Evolutionary conservation across 1,139 yeast genomes (phyloP).

Genomic region (Sugiyamaella pinicola): DNA sequence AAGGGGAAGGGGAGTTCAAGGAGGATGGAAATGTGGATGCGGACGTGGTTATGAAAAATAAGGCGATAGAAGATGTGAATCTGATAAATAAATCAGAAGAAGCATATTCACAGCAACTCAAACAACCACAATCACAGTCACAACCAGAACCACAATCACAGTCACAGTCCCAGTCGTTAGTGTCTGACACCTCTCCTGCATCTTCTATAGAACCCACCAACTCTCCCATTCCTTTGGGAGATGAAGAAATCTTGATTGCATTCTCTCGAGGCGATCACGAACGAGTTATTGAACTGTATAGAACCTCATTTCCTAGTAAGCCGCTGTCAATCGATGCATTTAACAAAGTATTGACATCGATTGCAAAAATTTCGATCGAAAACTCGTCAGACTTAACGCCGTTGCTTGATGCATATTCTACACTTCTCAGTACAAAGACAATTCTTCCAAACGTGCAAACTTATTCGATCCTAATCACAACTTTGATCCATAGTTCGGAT

Average conservation of each 20-base stretch:
- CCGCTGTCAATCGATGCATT: constrained; percentile 12
- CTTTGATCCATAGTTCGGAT: constrained; percentile 35
- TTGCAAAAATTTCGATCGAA: constrained; percentile 11
- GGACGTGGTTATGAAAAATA: background rate
- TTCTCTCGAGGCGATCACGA: constrained; percentile 9
- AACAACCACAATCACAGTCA: background rate
- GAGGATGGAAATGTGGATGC: background rate
- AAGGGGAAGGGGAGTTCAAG: too few species aligned
- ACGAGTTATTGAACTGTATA: constrained; percentile 12
- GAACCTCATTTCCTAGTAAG: constrained; percentile 9
- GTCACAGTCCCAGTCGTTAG: background rate
- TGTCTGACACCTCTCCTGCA: too few species aligned
- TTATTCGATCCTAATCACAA: constrained; percentile 37
- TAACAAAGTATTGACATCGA: constrained; percentile 11
- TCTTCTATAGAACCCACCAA: background rate
- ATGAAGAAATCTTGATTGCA: constrained; percentile 5
- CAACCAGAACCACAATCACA: background rate
- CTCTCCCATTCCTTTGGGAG: constrained; percentile 1
- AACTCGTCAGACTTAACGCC: constrained; percentile 26
- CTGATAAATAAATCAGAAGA: too few species aligned
- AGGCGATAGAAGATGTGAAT: background rate
- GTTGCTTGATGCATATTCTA: constrained; percentile 39
- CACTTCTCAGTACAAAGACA: constrained; percentile 34
- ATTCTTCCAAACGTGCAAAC: constrained; percentile 37
- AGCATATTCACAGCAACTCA: background rate